Base-by-base conservation (phyloP, 2,329 filamentous ascomycete species). In the Cercospora berteroae region DNA sequence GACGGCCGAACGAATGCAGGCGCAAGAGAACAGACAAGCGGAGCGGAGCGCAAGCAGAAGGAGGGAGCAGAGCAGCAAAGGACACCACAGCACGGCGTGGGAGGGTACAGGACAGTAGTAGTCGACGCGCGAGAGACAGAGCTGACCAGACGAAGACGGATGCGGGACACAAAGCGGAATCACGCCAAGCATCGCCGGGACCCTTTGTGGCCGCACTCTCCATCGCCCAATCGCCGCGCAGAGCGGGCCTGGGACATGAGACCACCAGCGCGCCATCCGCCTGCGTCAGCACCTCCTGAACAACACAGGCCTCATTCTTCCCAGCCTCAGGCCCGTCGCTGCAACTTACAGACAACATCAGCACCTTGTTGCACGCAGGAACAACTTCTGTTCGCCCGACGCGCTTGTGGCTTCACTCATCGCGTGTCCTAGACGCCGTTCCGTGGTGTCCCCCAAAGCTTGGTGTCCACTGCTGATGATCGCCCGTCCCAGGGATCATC, bases 381-480 rank as follows among this genome's bases (percentile, higher is more conserved):
- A 42, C 16, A n/a, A 1, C 36, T 1, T 42, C 4, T 42, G 16
- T 3, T 42, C 36, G 36, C 36, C 36, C 0, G 0, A 42, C 36
- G 36, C 36, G 36, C 36, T 42, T 42, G 36, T n/a, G 36, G 36
- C 36, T 42, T 16, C 6, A n/a, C 36, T 42, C 36, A 42, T 42
- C 36, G 36, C 48, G 20, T 25, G 18, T 52, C 48, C 20, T n/a
- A 16, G 23, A 3, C 44, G 20, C 48, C 48, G 23, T 27, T 27
- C 48, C 48, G 48, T 55, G 23, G 48, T 55, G 48, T 55, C 48
- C 48, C 48, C 23, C 48, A n/a, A 55, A 55, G 48, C 48, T 55
- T 55, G 48, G 48, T 55, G 48, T 55, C 48, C 48, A 55, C 48
- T 29, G 48, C 48, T 48, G 44, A 58, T 58, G 56, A 58, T 58